Percentiles rank a stretch among this genome's conserved stretches.
Evolutionary conservation across 768 basidiomycete species (phyloP).

Genomic region (Collybia mongolica): DNA sequence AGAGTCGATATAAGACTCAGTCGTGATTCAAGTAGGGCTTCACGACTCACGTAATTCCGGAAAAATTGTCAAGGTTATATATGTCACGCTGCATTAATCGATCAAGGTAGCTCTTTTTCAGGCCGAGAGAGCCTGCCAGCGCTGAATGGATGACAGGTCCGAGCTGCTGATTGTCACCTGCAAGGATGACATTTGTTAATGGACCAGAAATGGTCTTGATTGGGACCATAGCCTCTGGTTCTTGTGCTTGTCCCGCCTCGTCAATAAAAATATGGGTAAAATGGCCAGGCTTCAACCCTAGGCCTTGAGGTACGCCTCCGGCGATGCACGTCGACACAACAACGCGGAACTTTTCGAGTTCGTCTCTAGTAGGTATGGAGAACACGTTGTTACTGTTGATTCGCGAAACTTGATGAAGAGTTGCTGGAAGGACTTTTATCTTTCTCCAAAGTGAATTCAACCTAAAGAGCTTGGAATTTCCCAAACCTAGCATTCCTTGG

Average conservation of each 20-base stretch:
- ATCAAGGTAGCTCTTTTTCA: slow-evolving; percentile 62
- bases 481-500: slow-evolving; percentile 33
- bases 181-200: slow-evolving; percentile 56
- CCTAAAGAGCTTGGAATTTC: slow-evolving; percentile 44
- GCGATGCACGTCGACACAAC: slow-evolving; percentile 67
- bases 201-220: slow-evolving; percentile 58
- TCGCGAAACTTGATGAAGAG: slow-evolving; percentile 35
- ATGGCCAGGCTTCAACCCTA: slow-evolving; percentile 60
- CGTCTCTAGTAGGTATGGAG: slow-evolving; percentile 34
- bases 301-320: slow-evolving; percentile 49
- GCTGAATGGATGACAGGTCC: slow-evolving; percentile 65
- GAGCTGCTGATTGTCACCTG: slow-evolving; percentile 72
- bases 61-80: slow-evolving; percentile 32
- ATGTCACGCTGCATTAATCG: slow-evolving; percentile 49
- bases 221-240: slow-evolving; percentile 62
- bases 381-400: slow-evolving; percentile 33
- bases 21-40: neutral
- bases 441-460: slow-evolving; percentile 52
- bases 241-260: slow-evolving; percentile 72
- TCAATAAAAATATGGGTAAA: slow-evolving; percentile 71
- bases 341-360: slow-evolving; percentile 44
- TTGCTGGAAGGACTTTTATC: slow-evolving; percentile 41
- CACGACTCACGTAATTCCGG: slow-evolving; percentile 25
- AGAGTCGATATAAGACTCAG: slow-evolving; percentile 2
- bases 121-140: slow-evolving; percentile 55